Evolutionary conservation across 257 asterid genomes (phyloP).

Genomic region (Hygrophila difformis): DNA sequence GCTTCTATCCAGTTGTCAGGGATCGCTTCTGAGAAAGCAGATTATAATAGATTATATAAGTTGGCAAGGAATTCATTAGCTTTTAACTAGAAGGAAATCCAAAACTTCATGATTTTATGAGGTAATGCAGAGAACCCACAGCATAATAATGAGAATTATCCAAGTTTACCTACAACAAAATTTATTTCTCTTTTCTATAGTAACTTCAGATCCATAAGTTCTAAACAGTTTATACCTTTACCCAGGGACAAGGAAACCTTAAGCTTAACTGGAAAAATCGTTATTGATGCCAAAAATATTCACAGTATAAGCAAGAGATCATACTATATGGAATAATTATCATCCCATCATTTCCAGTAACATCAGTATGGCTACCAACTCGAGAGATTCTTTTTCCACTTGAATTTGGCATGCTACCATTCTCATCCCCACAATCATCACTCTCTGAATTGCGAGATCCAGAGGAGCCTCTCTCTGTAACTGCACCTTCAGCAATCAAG

Average conservation of each 20-base stretch:
- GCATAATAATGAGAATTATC: too few relatives aligned
- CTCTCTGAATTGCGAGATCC: slow-evolving; percentile 33
- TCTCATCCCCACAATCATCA: slow-evolving; percentile 35
- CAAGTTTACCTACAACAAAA: too few relatives aligned
- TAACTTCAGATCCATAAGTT: neutral
- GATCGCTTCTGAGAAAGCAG: slow-evolving; percentile 63
- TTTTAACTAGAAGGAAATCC: too few relatives aligned
- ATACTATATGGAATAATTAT: slow-evolving; percentile 69
- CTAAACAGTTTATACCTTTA: neutral
- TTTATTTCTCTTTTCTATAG: neutral
- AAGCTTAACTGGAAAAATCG: neutral
- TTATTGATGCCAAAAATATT: slow-evolving; percentile 10
- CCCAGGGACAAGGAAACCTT: neutral
- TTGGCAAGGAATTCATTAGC: too few relatives aligned
- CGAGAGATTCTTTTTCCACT: slow-evolving; percentile 32
- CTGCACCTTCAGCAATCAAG: slow-evolving; percentile 54
- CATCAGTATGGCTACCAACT: slow-evolving; percentile 59
- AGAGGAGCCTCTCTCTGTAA: slow-evolving; percentile 23
- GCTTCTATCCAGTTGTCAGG: slow-evolving; percentile 83
- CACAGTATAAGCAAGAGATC: slow-evolving; percentile 25
- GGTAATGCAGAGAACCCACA: too few relatives aligned
- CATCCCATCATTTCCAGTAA: slow-evolving; percentile 68
- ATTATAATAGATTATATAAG: too few relatives aligned
- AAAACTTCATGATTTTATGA: too few relatives aligned
- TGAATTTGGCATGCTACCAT: slow-evolving; percentile 28